A percentile compares a stretch with the other conserved stretches of the same genome.
Conservation (phyloP, 1,284 basidiomycete genomes). For the Naganishia sp. region DNA sequence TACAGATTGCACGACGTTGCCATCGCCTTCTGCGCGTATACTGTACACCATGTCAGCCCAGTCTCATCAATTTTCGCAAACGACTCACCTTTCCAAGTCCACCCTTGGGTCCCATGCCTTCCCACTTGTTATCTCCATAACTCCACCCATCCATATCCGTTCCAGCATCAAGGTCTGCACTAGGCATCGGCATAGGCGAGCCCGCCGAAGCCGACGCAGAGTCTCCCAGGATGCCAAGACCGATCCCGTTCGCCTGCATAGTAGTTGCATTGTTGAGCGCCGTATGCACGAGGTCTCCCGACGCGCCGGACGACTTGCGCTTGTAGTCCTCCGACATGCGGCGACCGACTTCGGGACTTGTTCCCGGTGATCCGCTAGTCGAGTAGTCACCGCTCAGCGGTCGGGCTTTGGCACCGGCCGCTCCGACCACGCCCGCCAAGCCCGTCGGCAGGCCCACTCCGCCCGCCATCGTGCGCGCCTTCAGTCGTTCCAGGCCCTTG, state of each 20-base stretch:
- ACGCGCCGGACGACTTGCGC: slow-evolving; percentile 26
- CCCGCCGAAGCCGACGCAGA: neutral
- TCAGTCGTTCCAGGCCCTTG: slow-evolving; percentile 53
- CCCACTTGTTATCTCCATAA: slow-evolving; percentile 96
- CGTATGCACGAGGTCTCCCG: slow-evolving; percentile 8
- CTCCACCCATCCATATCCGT: slow-evolving; percentile 92
- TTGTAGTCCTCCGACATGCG: slow-evolving; percentile 35
- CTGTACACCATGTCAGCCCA: slow-evolving; percentile 49
- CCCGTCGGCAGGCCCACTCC: slow-evolving; percentile 4
- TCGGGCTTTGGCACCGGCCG: neutral
- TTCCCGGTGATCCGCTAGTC: slow-evolving; percentile 26
- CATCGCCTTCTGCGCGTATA: slow-evolving; percentile 81
- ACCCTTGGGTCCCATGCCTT: slow-evolving; percentile 69
- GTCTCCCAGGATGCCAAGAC: slow-evolving; percentile 4
- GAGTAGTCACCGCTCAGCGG: slow-evolving; percentile 27
- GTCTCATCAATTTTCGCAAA: neutral
- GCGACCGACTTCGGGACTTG: slow-evolving; percentile 32
- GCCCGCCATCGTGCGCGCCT: slow-evolving; percentile 41
- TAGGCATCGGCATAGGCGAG: slow-evolving; percentile 13
- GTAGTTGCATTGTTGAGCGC: neutral
- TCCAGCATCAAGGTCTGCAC: slow-evolving; percentile 50
- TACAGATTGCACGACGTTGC: slow-evolving; percentile 76
- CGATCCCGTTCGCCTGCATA: slow-evolving; percentile 6
- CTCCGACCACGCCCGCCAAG: neutral
- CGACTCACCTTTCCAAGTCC: slow-evolving; percentile 76